Base-by-base conservation (phyloP, 1,284 basidiomycete genomes). In the Tremellales sp. region DNA sequence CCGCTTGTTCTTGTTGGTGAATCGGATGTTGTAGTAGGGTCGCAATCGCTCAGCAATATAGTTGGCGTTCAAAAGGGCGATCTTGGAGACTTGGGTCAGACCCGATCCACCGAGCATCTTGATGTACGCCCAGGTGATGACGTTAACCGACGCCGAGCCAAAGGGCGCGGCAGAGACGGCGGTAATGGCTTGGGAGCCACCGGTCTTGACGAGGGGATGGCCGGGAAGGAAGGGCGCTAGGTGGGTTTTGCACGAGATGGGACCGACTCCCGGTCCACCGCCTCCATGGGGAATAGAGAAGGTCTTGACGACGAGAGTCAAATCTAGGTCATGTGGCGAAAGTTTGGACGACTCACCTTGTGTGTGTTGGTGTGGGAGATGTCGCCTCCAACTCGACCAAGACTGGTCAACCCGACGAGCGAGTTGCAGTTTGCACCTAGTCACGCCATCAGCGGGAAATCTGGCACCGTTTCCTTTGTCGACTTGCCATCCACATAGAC, bases 51-150 rank as follows among this genome's bases (percentile, higher is more conserved):
- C 79, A 10, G 93, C 92, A 79, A 97, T 95, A 73, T 98, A 98
- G 74, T 98, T 98, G 48, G 94, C 94, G 63, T 86, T 95, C 41
- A 98, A 79, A 24, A 98, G 78, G 2, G 94, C 88, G 25, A 88
- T 76, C 64, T 87, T 87, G 8, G 92, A 88, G 3, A 90, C 84
- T 56, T 89, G 80, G 33, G 83, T 82, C 34, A 98, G 79, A 14
- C 93, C 94, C 48, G 81, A 74, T 19, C 92, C 93, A 27, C 94
- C 94, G 26, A 97, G 83, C 94, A 97, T 97, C 77, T 89, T 91
- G 77, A 93, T 87, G 72, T 92, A 93, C 14, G 91, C 89, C 94
- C 94, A 98, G 1, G 94, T 97, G 68, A 98, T 97, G 53, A 94
- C 81, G 44, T 92, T 83, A 65, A 98, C 93, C 8, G 89, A 93